Conservation (phyloP, 768 basidiomycete species). For the Naganishia vaughanmartiniae region DNA sequence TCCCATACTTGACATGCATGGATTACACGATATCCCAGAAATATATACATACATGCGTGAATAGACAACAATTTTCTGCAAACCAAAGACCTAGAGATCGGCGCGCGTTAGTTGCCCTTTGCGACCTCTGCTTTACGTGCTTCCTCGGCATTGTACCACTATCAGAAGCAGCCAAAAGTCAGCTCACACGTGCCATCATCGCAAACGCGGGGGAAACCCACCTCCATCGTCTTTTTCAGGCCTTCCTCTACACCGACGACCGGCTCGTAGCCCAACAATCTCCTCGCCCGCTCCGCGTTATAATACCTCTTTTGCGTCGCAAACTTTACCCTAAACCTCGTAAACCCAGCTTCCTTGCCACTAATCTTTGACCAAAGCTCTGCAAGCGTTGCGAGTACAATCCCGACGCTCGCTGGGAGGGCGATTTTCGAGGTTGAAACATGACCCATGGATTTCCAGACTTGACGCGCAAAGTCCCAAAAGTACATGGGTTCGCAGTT, state of each 20-base stretch:
- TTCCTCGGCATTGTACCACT: constrained; percentile 25
- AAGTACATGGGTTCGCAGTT: constrained; percentile 95
- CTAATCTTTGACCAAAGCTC: constrained; percentile 72
- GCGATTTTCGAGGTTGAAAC: constrained; percentile 58
- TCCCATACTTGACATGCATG: not conserved
- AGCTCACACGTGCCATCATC: not conserved
- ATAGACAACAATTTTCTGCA: not conserved
- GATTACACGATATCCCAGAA: not conserved
- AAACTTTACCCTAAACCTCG: constrained; percentile 75
- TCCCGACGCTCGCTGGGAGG: constrained; percentile 65
- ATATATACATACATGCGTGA: not conserved
- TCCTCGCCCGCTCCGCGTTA: constrained; percentile 78
- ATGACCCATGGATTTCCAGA: constrained; percentile 66
- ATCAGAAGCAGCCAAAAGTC: not conserved
- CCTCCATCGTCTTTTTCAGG: constrained; percentile 66
- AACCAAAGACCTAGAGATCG: too few relatives aligned
- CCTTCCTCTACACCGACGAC: constrained; percentile 85
- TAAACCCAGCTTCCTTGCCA: constrained; percentile 81
- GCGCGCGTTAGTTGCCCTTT: not conserved
- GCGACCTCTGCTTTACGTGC: constrained; percentile 12
- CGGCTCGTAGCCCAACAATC: constrained; percentile 91
- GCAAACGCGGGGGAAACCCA: constrained; percentile 20
- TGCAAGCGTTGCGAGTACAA: constrained; percentile 67
- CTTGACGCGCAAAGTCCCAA: constrained; percentile 81
- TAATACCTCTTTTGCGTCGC: constrained; percentile 78